These are phyloP conservation scores for Mycena olivaceomarginata DNA, from an alignment of 768 basidiomycete genomes.

Conservation along the genomic window DNA sequence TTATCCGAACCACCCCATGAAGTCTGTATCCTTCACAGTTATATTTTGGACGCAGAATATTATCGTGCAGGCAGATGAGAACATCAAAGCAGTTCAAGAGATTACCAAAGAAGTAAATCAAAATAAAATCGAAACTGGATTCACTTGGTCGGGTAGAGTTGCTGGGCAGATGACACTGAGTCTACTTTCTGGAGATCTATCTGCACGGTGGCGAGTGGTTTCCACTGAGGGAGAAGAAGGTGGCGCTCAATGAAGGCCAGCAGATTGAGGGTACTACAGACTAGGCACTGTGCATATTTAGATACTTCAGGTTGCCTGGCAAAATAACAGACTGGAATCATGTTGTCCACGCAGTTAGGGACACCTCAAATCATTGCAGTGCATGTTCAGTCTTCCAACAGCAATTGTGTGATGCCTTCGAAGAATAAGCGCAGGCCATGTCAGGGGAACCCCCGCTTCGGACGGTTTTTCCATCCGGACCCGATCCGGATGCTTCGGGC, in stretches of 20 bases:
- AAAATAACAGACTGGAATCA: conserved; percentile 21
- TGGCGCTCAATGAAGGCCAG: conserved; percentile 59
- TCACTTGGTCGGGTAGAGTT: conserved; percentile 47
- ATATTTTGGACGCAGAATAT: too few species aligned
- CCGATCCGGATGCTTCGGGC: too few species aligned
- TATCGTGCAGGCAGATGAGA: too few species aligned
- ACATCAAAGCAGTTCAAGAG: too few species aligned
- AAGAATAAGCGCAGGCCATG: conserved; percentile 61
- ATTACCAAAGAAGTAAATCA: too few species aligned
- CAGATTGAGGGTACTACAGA: conserved; percentile 47
- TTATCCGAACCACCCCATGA: too few species aligned
- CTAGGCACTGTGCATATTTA: conserved; percentile 53
- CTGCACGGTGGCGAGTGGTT: conserved; percentile 47
- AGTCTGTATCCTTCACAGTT: too few species aligned
- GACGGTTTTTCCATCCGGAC: too few species aligned
- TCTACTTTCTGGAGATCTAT: conserved; percentile 47
- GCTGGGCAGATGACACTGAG: conserved; percentile 39
- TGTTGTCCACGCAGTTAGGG: neutral
- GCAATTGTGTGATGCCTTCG: conserved; percentile 55
- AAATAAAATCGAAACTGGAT: too few species aligned
- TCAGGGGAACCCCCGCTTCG: too few species aligned
- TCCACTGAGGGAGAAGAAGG: conserved; percentile 61
- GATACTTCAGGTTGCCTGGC: conserved; percentile 61
- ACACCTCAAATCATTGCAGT: conserved; percentile 66
- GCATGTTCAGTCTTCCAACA: conserved; percentile 66